Base-by-base conservation (phyloP, 2,329 filamentous ascomycete species). In the Penicillium sp. region DNA sequence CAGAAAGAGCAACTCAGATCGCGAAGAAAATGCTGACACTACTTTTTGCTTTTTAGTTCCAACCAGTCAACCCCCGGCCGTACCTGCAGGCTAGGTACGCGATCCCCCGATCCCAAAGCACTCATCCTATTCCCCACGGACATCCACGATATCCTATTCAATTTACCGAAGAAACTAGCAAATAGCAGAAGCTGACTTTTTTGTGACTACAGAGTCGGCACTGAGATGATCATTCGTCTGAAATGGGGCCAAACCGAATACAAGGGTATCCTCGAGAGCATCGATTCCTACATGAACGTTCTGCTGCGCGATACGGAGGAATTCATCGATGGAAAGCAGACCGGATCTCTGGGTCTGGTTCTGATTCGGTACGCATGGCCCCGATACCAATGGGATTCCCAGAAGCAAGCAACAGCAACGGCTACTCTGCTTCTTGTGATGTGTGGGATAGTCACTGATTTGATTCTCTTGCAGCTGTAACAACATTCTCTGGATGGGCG, bases 191-290 rank as follows among this genome's bases (percentile, higher is more conserved):
- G 9, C 43, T 56, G 59, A 57, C 55, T 57, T 61, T 59, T 62
- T 20, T 12, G 9, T 29, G 11, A 41, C 14, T 53, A 23, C 62
- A 92, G 89, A 61, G 89, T 99, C 77, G 89, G 95, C 80, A 89
- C 95, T 75, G 85, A 93, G 70, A 87, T 99, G 70, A 82, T 92
- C 61, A 89, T 99, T 61, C 90, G 92, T 68, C 84, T 99, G 62
- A 99, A 99, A 84, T 99, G 94, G 94, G 92, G 91, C 67, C 88
- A 97, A 77, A 94, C 91, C 57, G 94, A 99, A 76, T 99, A 99
- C 84, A 95, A 93, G 75, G 94, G 94, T 73, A 85, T 85, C 63
- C 85, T 99, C 60, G 89, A 96, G 71, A 93, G 89, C 68, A 90
- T 96, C 71, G 94, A 99, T 79, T 92, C 89, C 72, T 99, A 99